Evolutionary conservation across 2,329 filamentous ascomycete species (phyloP), one percentile per base, ranked within the genome.

Genomic region (Cephalotrichum gorgonifer): DNA sequence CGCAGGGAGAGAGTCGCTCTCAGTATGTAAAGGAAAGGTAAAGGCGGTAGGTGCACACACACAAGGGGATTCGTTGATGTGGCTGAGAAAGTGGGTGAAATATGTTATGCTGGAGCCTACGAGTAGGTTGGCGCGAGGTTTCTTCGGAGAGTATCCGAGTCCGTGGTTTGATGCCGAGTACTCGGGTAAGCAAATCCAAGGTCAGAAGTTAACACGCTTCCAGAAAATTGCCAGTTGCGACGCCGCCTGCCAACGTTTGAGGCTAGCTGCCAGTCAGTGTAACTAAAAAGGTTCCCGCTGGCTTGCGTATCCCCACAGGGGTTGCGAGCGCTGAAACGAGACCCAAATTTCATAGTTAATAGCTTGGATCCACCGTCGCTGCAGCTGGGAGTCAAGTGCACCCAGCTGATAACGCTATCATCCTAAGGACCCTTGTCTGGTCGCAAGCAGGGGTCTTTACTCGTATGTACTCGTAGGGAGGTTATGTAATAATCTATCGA

Each of bases 151-250:
- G 35, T 39, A 39, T 39, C 35, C 35, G 35, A 9, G 35, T 9
- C 15, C n/a, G 35, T 39, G 35, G 17, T 39, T n/a, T 9, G 35
- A 39, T n/a, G 35, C 22, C 35, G 35, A n/a, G n/a, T n/a, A n/a
- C n/a, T n/a, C n/a, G n/a, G 12, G 35, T n/a, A 7, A 20, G 35
- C 35, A n/a, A n/a, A n/a, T n/a, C n/a, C n/a, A n/a, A 44, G 43
- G 43, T n/a, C n/a, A 22, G 31, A 49, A 49, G 28, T 49, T 35
- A 49, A 49, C 47, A 49, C 47, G 47, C 47, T 49, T 49, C 38
- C 47, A 39, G 42, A 49, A 48, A 49, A 43, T 31, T 43, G 38
- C 28, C 30, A 30, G 41, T 42, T 49, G 39, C 47, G 41, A 49
- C 28, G 41, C 25, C 33, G 17, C 43, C 33, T 39, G 35, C 17